Base-by-base conservation (phyloP, 495 filamentous ascomycete genomes). In the Neurospora sp. region DNA sequence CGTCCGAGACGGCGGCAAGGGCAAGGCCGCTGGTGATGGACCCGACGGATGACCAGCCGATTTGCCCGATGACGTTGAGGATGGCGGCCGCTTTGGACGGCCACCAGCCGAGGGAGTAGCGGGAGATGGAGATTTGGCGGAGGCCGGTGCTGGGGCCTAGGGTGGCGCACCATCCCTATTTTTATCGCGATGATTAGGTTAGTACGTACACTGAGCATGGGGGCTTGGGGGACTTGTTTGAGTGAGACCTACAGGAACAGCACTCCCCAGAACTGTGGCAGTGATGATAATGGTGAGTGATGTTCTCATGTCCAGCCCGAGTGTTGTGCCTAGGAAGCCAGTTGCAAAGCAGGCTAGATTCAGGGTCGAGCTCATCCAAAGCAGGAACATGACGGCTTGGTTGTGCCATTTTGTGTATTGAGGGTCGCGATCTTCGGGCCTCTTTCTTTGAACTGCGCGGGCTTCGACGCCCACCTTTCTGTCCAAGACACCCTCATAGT, bases 51-150 rank as follows among this genome's bases (percentile, higher is more conserved):
- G 78, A 79, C 85, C 86, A 89, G 18, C 87, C 87, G 11, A 87
- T 74, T 73, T 86, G 81, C 46, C 84, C 79, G 59, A 86, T 79
- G 9, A 84, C 81, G 72, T 88, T 89, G 70, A 88, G 82, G 5
- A 84, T 75, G 27, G 86, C 86, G 70, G 87, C 84, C 2, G 84
- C 71, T 70, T 86, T 86, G 62, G 84, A 79, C 1, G 86, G 85
- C 74, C 83, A 88, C 83, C 85, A 90, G 31, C 87, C 88, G 70
- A 90, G 84, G 76, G 83, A 85, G 77, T 88, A 89, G 9, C 87
- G 84, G 48, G 84, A 81, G 59, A 88, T 84, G 27, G 84, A 84
- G 74, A 88, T 84, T 74, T 88, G 84, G 54, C 86, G 84, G 4
- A 89, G 82, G 39, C 88, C 88, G 9, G 84, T 87, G 27, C 81